These are phyloP conservation scores for Sporothrix pallida DNA, from an alignment of 2,329 filamentous ascomycete genomes.

Conservation along the genomic window DNA sequence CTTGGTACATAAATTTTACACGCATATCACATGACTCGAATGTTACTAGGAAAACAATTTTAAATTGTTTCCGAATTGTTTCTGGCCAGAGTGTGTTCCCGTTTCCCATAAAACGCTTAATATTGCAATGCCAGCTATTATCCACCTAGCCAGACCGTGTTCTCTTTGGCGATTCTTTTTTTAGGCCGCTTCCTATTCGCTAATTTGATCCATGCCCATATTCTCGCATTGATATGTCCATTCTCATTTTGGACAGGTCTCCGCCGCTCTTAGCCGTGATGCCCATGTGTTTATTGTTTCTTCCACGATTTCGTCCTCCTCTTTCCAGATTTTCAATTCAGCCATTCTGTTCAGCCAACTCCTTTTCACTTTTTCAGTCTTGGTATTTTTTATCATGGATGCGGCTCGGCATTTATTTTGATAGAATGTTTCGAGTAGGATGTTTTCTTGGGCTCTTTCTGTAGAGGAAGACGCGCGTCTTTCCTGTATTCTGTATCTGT, in stretches of 20 bases:
- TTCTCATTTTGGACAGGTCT: background rate
- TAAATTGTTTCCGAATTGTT: background rate
- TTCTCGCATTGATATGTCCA: background rate
- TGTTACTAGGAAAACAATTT: background rate
- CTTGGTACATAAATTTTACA: no score
- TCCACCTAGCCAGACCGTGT: background rate
- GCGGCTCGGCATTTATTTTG: constrained; percentile 24
- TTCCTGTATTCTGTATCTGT: background rate
- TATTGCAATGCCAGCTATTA: background rate
- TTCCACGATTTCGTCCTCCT: no score
- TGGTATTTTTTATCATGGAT: background rate
- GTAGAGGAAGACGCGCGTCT: constrained; percentile 27
- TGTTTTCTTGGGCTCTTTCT: background rate
- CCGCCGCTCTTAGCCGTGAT: constrained; percentile 4
- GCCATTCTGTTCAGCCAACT: background rate
- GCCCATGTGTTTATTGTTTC: no score
- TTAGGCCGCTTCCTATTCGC: background rate
- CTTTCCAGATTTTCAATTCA: background rate
- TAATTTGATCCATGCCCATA: background rate
- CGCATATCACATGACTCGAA: background rate
- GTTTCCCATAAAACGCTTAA: background rate
- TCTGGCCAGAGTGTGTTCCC: background rate
- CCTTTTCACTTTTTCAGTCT: background rate
- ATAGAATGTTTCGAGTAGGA: background rate
- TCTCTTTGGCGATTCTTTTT: constrained; percentile 5